Percentiles rank a stretch among this genome's conserved stretches.
These are phyloP conservation scores for Sanghuangporus sanghuang DNA, from an alignment of 1,284 basidiomycete species.

Conservation along the genomic window DNA sequence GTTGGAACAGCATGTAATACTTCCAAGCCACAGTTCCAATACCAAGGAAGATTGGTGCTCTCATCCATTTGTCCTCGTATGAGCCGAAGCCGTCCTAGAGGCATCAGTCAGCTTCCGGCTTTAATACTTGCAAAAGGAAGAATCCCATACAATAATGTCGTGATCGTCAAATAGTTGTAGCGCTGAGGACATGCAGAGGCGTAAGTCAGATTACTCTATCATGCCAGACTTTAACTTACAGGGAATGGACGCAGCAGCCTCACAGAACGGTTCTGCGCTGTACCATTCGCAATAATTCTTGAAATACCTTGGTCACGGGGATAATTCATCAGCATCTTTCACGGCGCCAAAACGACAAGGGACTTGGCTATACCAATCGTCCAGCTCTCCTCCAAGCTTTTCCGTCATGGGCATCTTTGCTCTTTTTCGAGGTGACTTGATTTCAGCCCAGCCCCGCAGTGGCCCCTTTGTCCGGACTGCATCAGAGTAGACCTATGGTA, in stretches of 20 bases:
- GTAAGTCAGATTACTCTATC: not conserved
- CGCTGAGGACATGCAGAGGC: not conserved
- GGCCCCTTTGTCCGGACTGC: conserved; percentile 17
- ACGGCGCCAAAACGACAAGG: not conserved
- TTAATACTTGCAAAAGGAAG: conserved; percentile 17
- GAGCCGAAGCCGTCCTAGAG: conserved; percentile 29
- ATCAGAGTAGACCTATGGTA: conserved; percentile 23
- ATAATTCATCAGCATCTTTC: not conserved
- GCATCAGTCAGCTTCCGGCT: not conserved
- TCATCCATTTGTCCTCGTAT: conserved; percentile 29
- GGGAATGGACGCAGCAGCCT: conserved; percentile 17
- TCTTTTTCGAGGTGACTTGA: conserved; percentile 9
- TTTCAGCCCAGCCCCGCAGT: conserved; percentile 18
- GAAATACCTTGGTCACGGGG: conserved; percentile 15
- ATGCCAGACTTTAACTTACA: conserved; percentile 13
- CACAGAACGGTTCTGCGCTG: conserved; percentile 13
- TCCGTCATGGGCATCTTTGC: conserved; percentile 15
- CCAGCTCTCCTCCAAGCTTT: conserved; percentile 14
- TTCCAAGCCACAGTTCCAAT: conserved; percentile 28
- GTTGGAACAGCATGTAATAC: conserved; percentile 33
- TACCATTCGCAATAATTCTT: conserved; percentile 20
- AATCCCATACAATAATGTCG: conserved; percentile 20
- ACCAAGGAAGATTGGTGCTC: conserved; percentile 26
- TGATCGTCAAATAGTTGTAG: conserved; percentile 39
- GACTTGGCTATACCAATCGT: conserved; percentile 18